Base-by-base conservation (phyloP, 2,329 filamentous ascomycete genomes). In the Ophiostoma montium region DNA sequence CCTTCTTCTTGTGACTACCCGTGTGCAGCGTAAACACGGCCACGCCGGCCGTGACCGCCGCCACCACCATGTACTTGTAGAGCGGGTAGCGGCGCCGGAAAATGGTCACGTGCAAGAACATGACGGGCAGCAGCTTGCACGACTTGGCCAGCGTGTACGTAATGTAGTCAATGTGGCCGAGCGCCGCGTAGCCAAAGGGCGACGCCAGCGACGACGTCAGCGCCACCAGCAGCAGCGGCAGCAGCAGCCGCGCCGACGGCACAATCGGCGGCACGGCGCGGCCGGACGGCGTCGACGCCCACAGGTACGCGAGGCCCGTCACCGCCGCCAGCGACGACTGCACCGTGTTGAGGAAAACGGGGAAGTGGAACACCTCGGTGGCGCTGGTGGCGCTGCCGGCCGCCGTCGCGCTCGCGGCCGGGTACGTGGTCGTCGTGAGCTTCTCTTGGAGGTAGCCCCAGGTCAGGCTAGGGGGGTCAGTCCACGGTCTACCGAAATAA, bases 71-170 rank as follows among this genome's bases (percentile, higher is more conserved):
- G 69, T 98, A 98, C 70, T 98, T 98, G 73, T 95, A 95, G 42
- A 95, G 71, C 1, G 92, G 90, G 65, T 95, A 98, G 44, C 82
- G 75, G 60, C 83, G 84, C 52, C 83, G 81, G 71, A 95, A 98
- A 43, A 98, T 67, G 41, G 88, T 90, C 60, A 96, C 78, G 70
- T 98, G 90, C 36, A 98, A 75, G 60, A 92, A 82, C 92, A 98
- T 96, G 61, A 98, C 92, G 3, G 92, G 92, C n/a, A 98, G 80
- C 18, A 98, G 76, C 70, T 98, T 98, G 82, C 92, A 98, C 59
- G 84, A 89, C 69, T 98, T 96, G 58, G 92, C 90, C 38, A 98
- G 83, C 57, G 95, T 86, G 68, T 94, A 96, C 30, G 92, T 95
- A 61, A 96, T 86, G 68, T 96, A 96, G 75, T 96, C 92, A 66